Percentiles rank a stretch among this genome's conserved stretches.
Conservation (phyloP, 345 rosid genomes). For the Populus ilicifolia region DNA sequence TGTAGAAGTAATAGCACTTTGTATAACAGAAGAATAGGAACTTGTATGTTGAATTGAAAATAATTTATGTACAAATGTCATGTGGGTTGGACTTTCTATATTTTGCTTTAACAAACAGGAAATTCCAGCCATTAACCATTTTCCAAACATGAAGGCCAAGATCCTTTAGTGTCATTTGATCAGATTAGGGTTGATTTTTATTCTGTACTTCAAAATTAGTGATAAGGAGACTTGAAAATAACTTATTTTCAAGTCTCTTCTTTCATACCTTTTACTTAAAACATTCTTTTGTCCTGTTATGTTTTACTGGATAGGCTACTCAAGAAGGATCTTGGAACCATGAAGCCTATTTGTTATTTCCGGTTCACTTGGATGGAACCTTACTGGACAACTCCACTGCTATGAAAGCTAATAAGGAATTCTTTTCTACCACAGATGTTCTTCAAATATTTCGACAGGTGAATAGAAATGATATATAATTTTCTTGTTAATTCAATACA, state of each 20-base stretch:
- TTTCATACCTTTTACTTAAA: neutral
- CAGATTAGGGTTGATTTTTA: neutral
- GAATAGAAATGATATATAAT: neutral
- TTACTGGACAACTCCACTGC: constrained; percentile 71
- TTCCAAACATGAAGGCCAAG: neutral
- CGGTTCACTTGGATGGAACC: constrained; percentile 96
- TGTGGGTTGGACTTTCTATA: neutral
- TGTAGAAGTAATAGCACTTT: neutral
- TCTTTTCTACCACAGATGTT: constrained; percentile 73
- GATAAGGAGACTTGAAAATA: neutral
- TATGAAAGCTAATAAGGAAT: constrained; percentile 86
- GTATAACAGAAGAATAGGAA: neutral
- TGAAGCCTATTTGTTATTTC: constrained; percentile 94
- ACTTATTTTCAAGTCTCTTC: neutral
- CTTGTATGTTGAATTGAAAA: neutral
- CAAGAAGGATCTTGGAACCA: constrained; percentile 83
- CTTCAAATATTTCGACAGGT: constrained; percentile 95
- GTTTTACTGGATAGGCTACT: constrained; percentile 44
- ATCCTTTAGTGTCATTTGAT: neutral
- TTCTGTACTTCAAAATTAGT: neutral
- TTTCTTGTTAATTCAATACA: neutral
- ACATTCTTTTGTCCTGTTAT: neutral
- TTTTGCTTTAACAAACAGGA: neutral
- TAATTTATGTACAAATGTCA: neutral
- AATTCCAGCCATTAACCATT: neutral